These are phyloP conservation scores for Fusarium sp. DNA, from an alignment of 2,329 filamentous ascomycete species.

Conservation along the genomic window DNA sequence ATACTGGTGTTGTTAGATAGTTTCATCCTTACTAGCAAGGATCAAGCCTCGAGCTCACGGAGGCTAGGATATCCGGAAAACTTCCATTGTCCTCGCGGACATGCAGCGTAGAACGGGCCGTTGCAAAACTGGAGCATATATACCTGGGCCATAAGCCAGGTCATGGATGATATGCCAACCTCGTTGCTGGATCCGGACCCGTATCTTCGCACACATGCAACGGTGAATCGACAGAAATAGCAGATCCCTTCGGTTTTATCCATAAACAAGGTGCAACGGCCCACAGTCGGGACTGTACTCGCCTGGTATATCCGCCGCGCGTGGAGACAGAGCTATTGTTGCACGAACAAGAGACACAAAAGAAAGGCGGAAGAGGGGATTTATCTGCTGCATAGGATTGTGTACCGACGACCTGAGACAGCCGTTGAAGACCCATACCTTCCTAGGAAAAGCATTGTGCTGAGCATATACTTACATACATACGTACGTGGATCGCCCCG, in stretches of 20 bases:
- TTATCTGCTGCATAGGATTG: slow-evolving; percentile 37
- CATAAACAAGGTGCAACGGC: slow-evolving; percentile 18
- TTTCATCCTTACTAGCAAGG: slow-evolving; percentile 11
- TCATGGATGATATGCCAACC: slow-evolving; percentile 29
- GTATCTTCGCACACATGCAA: slow-evolving; percentile 14
- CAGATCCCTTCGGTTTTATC: slow-evolving; percentile 29
- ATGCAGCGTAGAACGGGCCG: not conserved
- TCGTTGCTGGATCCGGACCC: slow-evolving; percentile 3
- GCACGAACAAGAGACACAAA: slow-evolving; percentile 33
- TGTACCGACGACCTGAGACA: slow-evolving; percentile 44
- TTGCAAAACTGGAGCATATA: slow-evolving; percentile 19
- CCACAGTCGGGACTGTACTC: slow-evolving; percentile 15
- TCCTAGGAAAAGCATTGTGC: slow-evolving; percentile 39
- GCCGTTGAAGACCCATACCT: slow-evolving; percentile 7
- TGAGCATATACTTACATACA: slow-evolving; percentile 40
- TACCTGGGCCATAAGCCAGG: slow-evolving; percentile 30
- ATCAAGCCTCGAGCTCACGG: slow-evolving; percentile 20
- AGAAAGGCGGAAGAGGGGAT: slow-evolving; percentile 26
- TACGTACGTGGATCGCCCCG: slow-evolving; percentile 41
- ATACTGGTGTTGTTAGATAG: slow-evolving; percentile 10
- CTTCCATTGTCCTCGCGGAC: slow-evolving; percentile 13
- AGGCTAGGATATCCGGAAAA: slow-evolving; percentile 19
- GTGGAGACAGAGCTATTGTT: slow-evolving; percentile 34
- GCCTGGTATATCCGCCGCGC: slow-evolving; percentile 29
- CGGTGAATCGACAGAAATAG: slow-evolving; percentile 25